Evolutionary conservation across 2,329 filamentous ascomycete genomes (phyloP), one percentile per base, ranked within the genome.

Genomic region (Helotiales sp.): DNA sequence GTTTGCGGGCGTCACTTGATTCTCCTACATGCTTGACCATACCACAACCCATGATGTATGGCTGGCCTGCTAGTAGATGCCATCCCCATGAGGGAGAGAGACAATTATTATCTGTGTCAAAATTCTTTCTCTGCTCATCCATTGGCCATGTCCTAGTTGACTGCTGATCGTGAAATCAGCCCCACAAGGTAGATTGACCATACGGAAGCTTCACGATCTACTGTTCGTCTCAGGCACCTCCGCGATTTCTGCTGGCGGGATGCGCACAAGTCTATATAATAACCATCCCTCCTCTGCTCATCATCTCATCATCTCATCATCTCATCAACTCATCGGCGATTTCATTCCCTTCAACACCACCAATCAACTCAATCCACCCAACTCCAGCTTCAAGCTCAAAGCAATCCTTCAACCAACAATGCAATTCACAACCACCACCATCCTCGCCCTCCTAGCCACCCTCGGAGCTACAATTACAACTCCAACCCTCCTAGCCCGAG

Each of bases 381-480:
- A n/a, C 17, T 6, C 26, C 50, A 20, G 30, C 28, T n/a, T 26
- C 40, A 61, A 49, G 58, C 40, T 61, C 43, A 32, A 61, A 45
- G n/a, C n/a, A n/a, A n/a, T n/a, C n/a, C n/a, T n/a, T n/a, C 40
- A 13, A 11, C 3, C 15, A 15, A 49, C 6, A 8, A 49, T 61
- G 40, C 13, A 49, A 28, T 61, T n/a, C 58, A 20, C 5, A 32
- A 61, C 26, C 24, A 11, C 37, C 28, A 6, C 63, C 24, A 26
- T 69, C 43, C n/a, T 66, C 50, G 24, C 52, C 49, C 43, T 47
- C 20, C n/a, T 66, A 24, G 58, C 60, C 17, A 24, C 43, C 13
- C 30, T 65, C 22, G 59, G 20, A 24, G 34, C 61, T 13, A 54
- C 69, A 6, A 24, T 30, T 20, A 63, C 64, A 26, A 63, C 61